These are phyloP conservation scores for Aspergillus sp. DNA, from an alignment of 2,329 filamentous ascomycete species.

Conservation along the genomic window DNA sequence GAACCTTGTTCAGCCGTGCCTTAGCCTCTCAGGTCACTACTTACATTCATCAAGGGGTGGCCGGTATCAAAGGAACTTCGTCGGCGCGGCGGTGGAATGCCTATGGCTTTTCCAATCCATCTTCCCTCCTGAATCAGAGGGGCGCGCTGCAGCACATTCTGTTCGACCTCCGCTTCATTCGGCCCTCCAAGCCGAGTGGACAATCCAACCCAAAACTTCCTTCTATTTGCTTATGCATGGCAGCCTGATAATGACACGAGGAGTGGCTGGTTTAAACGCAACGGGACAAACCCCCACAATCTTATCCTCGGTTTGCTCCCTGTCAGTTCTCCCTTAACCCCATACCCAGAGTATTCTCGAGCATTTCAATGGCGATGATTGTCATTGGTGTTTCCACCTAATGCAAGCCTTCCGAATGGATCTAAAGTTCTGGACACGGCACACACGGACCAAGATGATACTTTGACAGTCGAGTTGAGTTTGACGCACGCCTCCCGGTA, in stretches of 20 bases:
- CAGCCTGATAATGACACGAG: constrained; percentile 20
- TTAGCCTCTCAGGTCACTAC: background rate
- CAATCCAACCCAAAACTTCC: background rate
- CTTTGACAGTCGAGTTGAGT: background rate
- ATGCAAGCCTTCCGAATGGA: constrained; percentile 6
- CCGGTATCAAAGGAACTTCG: background rate
- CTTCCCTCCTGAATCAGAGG: background rate
- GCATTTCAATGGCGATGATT: background rate
- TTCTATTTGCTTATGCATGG: constrained; percentile 16
- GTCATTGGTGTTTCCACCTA: background rate
- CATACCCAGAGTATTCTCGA: background rate
- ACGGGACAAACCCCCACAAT: constrained; percentile 6
- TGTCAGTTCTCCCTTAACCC: background rate
- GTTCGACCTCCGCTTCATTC: background rate
- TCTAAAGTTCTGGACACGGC: constrained; percentile 8
- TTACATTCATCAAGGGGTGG: background rate
- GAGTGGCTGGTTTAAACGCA: constrained; percentile 20
- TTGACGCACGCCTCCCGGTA: background rate
- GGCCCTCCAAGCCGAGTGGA: background rate
- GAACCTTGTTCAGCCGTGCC: background rate
- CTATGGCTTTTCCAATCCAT: background rate
- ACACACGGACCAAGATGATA: background rate
- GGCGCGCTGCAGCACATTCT: background rate
- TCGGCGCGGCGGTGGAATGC: background rate
- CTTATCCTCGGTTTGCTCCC: background rate